A percentile compares a stretch with the other conserved stretches of the same genome.
Conservation (phyloP, 1,284 basidiomycete genomes). For the Cutaneotrichosporon daszewskae region DNA sequence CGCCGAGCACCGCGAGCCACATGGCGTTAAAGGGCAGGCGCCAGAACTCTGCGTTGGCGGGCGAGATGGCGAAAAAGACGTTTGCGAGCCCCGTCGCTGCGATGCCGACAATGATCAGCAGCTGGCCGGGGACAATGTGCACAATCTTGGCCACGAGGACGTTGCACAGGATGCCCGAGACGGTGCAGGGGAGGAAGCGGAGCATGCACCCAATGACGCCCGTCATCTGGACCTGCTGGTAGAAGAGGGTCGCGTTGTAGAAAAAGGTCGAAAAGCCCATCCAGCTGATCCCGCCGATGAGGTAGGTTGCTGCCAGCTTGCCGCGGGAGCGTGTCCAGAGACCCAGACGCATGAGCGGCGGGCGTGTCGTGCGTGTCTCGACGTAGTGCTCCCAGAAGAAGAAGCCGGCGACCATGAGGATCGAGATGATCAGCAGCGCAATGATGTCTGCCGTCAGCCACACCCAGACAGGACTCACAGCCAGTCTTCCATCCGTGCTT, state of each 20-base stretch:
- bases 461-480: constrained; percentile 53
- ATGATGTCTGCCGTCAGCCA: constrained; percentile 44
- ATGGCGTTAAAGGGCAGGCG: constrained; percentile 73
- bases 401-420: constrained; percentile 59
- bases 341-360: constrained; percentile 64
- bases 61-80: constrained; percentile 67
- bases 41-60: constrained; percentile 64
- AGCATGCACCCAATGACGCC: constrained; percentile 61
- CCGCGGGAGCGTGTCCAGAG: constrained; percentile 66
- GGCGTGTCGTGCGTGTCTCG: constrained; percentile 45
- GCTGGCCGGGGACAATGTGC: constrained; percentile 30
- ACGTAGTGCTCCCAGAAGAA: constrained; percentile 65
- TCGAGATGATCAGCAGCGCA: constrained; percentile 58
- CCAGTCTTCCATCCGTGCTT: constrained; percentile 66
- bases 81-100: constrained; percentile 56
- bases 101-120: constrained; percentile 57
- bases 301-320: constrained; percentile 60
- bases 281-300: constrained; percentile 66
- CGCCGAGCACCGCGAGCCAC: constrained; percentile 65
- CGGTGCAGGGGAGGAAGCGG: constrained; percentile 68
- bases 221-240: constrained; percentile 32
- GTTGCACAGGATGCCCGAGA: constrained; percentile 65
- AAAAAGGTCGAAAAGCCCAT: constrained; percentile 52
- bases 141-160: constrained; percentile 45
- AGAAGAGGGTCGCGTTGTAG: constrained; percentile 41